Base-by-base conservation (phyloP, 2,329 filamentous ascomycete species). In the Aspergillus pseudonomiae region DNA sequence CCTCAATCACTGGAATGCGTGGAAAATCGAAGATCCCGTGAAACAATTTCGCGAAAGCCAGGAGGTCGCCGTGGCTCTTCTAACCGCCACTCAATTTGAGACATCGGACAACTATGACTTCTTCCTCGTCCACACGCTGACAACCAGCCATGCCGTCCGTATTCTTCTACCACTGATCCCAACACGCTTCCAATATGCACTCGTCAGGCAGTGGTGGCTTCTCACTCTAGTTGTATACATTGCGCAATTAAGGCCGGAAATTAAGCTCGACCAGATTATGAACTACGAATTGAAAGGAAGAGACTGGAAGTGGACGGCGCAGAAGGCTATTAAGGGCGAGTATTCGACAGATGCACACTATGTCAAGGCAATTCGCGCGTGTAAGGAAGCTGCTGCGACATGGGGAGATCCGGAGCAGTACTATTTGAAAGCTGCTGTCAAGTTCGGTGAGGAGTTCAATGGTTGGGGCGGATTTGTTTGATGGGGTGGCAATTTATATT, bases 161-260 rank as follows among this genome's bases (percentile, higher is more conserved):
- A 87, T 96, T 28, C 79, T 99, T 6, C 82, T 99, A 3, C 92
- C 95, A 0, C 78, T 92, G 41, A 81, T 97, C 12, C 93, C 93
- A 0, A 78, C 84, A 16, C 86, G 88, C 71, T 90, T 89, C 70
- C 94, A 97, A 69, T 76, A 93, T 53, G 81, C 82, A 26, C 81
- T 99, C 5, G 83, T 98, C 10, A 84, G 91, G 45, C 89, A 96
- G 75, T 98, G 95, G 93, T 97, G 93, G 91, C 80, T 99, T 6
- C 85, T 97, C 48, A 88, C 90, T 0, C 77, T 97, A 48, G 86
- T 88, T 0, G 86, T 94, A 12, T 98, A 95, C 74, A 87, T 97
- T 59, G 81, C 88, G 2, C 89, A 92, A 72, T 80, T 90, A 30
- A 85, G 94, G 24, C 95, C 94, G 0, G 80, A 83, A 63, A 87